Evolutionary conservation across 2,329 filamentous ascomycete species (phyloP), one percentile per base, ranked within the genome.

Genomic region (Malbranchea cinnamomea): DNA sequence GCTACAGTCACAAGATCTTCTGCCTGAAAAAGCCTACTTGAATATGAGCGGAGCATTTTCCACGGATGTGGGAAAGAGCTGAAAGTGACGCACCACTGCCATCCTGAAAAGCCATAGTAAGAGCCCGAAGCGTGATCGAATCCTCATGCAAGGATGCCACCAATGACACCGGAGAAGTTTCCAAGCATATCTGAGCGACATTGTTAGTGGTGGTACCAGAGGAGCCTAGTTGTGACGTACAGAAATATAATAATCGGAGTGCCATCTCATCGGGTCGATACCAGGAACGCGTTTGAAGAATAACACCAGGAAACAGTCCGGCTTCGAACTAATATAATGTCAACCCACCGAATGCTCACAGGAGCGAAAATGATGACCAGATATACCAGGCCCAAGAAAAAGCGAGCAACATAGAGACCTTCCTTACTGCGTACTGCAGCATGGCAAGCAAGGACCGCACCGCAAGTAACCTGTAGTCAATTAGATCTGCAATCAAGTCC

Each of bases 241-340:
- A 62, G 33, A 63, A 62, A 33, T 60, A 63, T 3, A 63, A 42
- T 0, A 65, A 39, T n/a, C n/a, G n/a, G n/a, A n/a, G n/a, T n/a
- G n/a, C n/a, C n/a, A n/a, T n/a, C 35, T 63, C 57, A 30, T 63
- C 60, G 6, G 50, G 55, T 1, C 59, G 52, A 36, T 66, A 66
- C 54, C 62, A 65, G 36, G 53, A 56, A 12, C 50, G 60, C 7
- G 65, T 46, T 21, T 60, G 56, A 2, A n/a, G n/a, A n/a, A n/a
- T n/a, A n/a, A n/a, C n/a, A n/a, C n/a, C n/a, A n/a, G n/a, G n/a
- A n/a, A n/a, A n/a, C n/a, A n/a, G n/a, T n/a, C n/a, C n/a, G n/a
- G n/a, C n/a, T n/a, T n/a, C n/a, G n/a, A n/a, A n/a, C n/a, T n/a
- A n/a, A n/a, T n/a, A n/a, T n/a, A n/a, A n/a, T n/a, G n/a, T n/a